Evolutionary conservation across 2,329 filamentous ascomycete genomes (phyloP), one percentile per base, ranked within the genome.

Genomic region (Alternaria dauci): DNA sequence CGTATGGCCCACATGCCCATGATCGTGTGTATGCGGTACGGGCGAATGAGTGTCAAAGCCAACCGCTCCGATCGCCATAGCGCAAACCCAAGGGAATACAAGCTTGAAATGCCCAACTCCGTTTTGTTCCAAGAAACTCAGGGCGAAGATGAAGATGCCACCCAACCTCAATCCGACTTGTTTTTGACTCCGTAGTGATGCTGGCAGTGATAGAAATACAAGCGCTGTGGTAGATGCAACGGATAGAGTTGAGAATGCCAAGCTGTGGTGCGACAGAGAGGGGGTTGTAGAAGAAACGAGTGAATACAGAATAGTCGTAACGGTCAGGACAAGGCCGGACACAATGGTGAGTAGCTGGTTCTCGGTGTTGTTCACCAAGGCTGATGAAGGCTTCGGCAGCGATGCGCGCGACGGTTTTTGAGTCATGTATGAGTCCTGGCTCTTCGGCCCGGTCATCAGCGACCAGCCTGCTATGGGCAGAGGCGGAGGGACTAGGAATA

Each of bases 401-500:
- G 73, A 72, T 1, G 71, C 66, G 28, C 74, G 71, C 32, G 66
- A 47, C 20, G 63, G 58, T 4, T 47, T 57, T 58, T 70, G 68
- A 25, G 59, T 65, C 30, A 63, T 67, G 64, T 72, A 75, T 9
- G 69, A 65, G 38, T 65, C 61, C 34, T 71, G 63, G 25, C 55
- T 59, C 46, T 73, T 68, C 12, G 53, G 52, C 5, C 63, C 67
- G 8, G 74, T 76, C 55, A 69, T 68, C 36, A 77, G 46, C 12
- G 72, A 72, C 71, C 71, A 76, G 16, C 69, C 76, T 44, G 72
- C 62, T 16, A 73, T 71, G 20, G 78, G 77, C 36, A 86, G 80
- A 30, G 84, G 82, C 16, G 82, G 82, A n/a, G 82, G 82, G n/a
- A 85, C 65, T 9, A 81, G 70, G 36, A 85, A 77, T 5, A 84